Evolutionary conservation across 1,284 basidiomycete species (phyloP), one percentile per base, ranked within the genome.

Genomic region (Heterobasidion annosum): DNA sequence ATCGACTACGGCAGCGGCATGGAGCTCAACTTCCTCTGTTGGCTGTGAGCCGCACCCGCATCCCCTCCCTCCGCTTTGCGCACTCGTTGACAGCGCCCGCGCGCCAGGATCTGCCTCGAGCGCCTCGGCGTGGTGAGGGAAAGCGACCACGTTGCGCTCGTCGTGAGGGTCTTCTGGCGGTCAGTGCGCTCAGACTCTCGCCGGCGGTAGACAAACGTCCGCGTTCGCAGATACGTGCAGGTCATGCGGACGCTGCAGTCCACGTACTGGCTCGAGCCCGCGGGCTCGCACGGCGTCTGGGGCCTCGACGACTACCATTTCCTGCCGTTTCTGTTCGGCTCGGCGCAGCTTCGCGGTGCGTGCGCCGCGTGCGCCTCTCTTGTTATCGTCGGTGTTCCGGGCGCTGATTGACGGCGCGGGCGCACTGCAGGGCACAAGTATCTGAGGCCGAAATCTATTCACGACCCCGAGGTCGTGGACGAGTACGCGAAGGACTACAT

Each of bases 1-100:
- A 95, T 99, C 58, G 97, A 99, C 70, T 99, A 99, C 69, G 96
- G 97, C 8, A 97, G 93, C 64, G 96, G 96, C 1, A 98, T 98
- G 94, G 97, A 99, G 68, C 78, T 99, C 56, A 98, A 98, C 71
- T 99, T 98, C 66, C 61, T 98, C 10, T 98, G 93, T 64, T 99
- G 95, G 95, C 67, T 99, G 93, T 97, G 67, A 64, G 91, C 54
- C 33, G 2, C 49, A 8, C 19, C 3, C 15, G 19, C 34, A 34
- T 18, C 32, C 34, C 35, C 47, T 16, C 18, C 3, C 37, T 33
- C 18, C n/a, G 3, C 8, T 12, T 55, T 15, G 15, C 40, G 33
- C 43, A 34, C 25, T 42, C 50, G 35, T 53, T 56, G 45, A 48
- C 42, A 8, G 34, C 34, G 46, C 35, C n/a, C 42, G 10, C 56